These are phyloP conservation scores for Patellifolia procumbens DNA, from an alignment of 179 eudicot genomes.

Conservation along the genomic window DNA sequence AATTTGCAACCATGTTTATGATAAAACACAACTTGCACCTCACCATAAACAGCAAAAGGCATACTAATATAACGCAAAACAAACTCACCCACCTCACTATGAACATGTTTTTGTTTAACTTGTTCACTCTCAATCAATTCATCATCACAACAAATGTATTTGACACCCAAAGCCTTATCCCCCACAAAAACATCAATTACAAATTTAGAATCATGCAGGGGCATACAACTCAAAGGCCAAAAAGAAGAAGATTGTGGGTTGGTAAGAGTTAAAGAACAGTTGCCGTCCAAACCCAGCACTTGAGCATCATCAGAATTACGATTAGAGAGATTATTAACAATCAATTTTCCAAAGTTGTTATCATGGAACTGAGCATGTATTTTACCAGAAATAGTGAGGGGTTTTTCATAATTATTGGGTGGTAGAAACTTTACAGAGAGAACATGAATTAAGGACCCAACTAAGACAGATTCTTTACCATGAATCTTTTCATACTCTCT, in stretches of 20 bases:
- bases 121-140: not conserved
- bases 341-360: not conserved
- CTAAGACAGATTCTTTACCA: not conserved
- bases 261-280: not conserved
- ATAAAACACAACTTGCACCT: not conserved
- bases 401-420: too few relatives aligned
- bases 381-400: not conserved
- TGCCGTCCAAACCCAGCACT: not conserved
- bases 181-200: not conserved
- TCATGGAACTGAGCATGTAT: not conserved
- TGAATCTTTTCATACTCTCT: not conserved
- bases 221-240: slow-evolving; percentile 1
- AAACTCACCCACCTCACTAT: not conserved
- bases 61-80: not conserved
- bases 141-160: not conserved
- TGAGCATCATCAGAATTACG: not conserved
- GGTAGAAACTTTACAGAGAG: not conserved
- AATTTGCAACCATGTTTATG: not conserved
- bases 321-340: too few relatives aligned
- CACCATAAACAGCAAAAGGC: not conserved
- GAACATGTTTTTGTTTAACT: not conserved
- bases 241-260: not conserved
- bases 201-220: not conserved
- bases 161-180: not conserved
- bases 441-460: not conserved